Evolutionary conservation across 1,139 yeast species (phyloP), one percentile per base, ranked within the genome.

Genomic region (Candida pseudoviswanathii): DNA sequence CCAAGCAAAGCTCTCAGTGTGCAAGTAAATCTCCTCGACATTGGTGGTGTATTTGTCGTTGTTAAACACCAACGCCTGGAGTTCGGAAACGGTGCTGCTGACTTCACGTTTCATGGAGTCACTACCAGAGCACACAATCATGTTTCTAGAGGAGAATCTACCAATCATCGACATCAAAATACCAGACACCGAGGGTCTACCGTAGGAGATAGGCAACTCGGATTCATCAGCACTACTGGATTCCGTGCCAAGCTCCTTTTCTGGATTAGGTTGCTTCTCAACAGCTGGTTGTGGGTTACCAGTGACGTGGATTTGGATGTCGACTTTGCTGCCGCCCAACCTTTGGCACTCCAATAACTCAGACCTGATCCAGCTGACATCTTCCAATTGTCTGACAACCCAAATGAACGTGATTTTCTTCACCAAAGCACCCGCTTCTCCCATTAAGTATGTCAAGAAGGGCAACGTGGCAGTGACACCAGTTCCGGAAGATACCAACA

Each of bases 1-100:
- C 86, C 85, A 83, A 0, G 84, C 84, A 61, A 81, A 84, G 30
- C 77, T 64, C 57, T 84, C 88, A 0, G 85, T 79, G 55, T 84
- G 87, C 43, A 84, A 63, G 55, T 70, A 81, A 8, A 84, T 69
- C 59, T 84, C 88, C 41, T 75, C 76, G 3, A 74, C 68, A 9
- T 69, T 60, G 2, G 59, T 53, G 7, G 49, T 55, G 41, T 56
- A 49, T n/a, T 58, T 39, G 49, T 67, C 74, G 43, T 61, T 62
- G 52, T 70, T 71, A 53, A 74, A 66, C 2, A 75, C 58, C 44
- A 62, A 50, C 1, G 65, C 51, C 53, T 75, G 79, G 37, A 71
- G 58, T 4, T 57, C 52, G 1, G 87, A 77, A 3, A 74, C 78
- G 0, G 71, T 68, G 39, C 65, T 65, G 25, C 82, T 75, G 22